These are phyloP conservation scores for Dendrobium officinale DNA, from an alignment of 106 monocot species.

Conservation along the genomic window DNA sequence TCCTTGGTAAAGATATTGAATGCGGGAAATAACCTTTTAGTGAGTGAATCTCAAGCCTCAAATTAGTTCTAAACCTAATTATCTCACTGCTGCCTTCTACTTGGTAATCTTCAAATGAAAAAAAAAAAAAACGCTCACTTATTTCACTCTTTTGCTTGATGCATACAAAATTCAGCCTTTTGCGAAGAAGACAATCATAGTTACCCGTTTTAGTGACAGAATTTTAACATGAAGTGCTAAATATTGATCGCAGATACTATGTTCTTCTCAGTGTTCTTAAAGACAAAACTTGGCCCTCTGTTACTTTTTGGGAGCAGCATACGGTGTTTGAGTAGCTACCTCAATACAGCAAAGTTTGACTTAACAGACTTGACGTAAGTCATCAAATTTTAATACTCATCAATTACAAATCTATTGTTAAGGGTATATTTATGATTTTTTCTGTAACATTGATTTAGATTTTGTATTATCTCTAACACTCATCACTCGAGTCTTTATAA, in stretches of 20 bases:
- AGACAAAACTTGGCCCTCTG: constrained; percentile 2
- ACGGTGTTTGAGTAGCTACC: constrained; percentile 28
- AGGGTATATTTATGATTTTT: not conserved
- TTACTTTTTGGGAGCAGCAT: constrained; percentile 19
- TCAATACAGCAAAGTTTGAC: constrained; percentile 33
- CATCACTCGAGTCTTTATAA: not conserved
- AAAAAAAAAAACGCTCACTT: not conserved
- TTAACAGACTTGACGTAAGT: constrained; percentile 95
- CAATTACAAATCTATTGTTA: not conserved
- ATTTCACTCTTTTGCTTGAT: constrained; percentile 1
- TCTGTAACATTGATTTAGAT: not conserved
- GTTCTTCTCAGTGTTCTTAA: not conserved
- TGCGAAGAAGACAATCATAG: not conserved
- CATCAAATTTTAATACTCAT: not conserved
- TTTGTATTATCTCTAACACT: not conserved
- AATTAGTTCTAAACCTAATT: not conserved
- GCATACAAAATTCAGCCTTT: not conserved
- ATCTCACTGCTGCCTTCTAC: not conserved
- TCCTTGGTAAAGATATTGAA: not conserved
- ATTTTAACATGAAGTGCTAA: not conserved
- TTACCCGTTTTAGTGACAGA: not conserved
- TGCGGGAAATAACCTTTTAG: not conserved
- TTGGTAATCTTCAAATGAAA: not conserved
- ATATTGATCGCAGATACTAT: constrained; percentile 27
- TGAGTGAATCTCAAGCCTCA: not conserved